phyloP scores from a whole-genome alignment of 495 filamentous ascomycete species.

The Penicillium salamii region DNA sequence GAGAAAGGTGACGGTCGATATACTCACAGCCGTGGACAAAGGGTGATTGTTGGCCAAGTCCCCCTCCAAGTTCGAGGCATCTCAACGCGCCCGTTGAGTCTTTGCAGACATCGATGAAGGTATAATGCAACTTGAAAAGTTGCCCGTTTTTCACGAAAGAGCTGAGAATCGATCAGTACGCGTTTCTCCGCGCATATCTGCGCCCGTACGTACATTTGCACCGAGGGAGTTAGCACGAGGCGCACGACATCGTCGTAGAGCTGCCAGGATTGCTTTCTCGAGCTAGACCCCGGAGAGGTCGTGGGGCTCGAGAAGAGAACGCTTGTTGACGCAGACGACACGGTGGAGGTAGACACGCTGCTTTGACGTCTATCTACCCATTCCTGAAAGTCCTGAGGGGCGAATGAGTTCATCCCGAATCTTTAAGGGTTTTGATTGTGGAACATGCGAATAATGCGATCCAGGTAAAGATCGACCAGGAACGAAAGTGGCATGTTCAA shows the following conservation, averaged over 20 bases:
- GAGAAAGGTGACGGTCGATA: too few species aligned
- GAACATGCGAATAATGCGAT: conserved; percentile 4
- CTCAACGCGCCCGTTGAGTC: conserved; percentile 37
- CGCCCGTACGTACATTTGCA: conserved; percentile 36
- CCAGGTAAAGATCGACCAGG: conserved; percentile 18
- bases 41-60: conserved; percentile 36
- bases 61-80: conserved; percentile 40
- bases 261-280: conserved; percentile 33
- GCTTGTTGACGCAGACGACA: conserved; percentile 37
- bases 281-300: conserved; percentile 32
- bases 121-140: conserved; percentile 44
- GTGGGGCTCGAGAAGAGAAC: conserved; percentile 33
- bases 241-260: conserved; percentile 38
- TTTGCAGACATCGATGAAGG: conserved; percentile 42
- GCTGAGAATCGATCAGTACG: conserved; percentile 13
- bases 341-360: conserved; percentile 38
- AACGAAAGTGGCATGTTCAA: conserved; percentile 6
- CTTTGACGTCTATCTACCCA: conserved; percentile 40
- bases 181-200: not conserved
- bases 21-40: conserved; percentile 44
- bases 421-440: not conserved
- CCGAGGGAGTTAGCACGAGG: conserved; percentile 32
- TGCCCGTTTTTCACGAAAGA: conserved; percentile 40
- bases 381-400: conserved; percentile 30
- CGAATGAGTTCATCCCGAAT: conserved; percentile 25